phyloP scores from a whole-genome alignment of 2,329 filamentous ascomycete genomes.

The Davidsoniella australis region DNA sequence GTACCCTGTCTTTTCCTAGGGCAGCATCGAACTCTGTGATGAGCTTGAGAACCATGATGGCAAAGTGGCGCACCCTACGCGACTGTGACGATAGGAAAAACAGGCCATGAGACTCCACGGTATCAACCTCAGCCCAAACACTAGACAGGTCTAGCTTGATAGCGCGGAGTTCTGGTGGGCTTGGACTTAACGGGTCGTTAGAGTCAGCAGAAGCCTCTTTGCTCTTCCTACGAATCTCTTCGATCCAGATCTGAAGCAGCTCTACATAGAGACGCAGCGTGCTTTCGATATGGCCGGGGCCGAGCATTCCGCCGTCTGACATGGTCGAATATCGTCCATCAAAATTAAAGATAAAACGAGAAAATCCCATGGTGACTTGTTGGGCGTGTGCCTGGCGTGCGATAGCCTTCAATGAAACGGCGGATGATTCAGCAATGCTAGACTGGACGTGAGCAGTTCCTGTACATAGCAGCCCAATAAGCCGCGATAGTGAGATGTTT shows the following conservation, averaged over 20 bases:
- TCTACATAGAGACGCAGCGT: conserved; percentile 88
- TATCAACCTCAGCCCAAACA: conserved; percentile 84
- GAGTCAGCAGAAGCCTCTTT: conserved; percentile 52
- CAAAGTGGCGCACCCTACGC: conserved; percentile 70
- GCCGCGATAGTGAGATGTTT: conserved; percentile 78
- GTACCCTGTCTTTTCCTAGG: conserved; percentile 42
- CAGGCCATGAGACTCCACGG: conserved; percentile 87
- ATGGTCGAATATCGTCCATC: conserved; percentile 95
- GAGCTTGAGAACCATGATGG: conserved; percentile 77
- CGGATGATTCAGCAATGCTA: conserved; percentile 82
- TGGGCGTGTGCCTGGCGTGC: conserved; percentile 85
- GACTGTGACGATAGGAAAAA: conserved; percentile 98
- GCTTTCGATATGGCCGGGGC: conserved; percentile 83
- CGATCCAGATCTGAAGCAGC: conserved; percentile 89
- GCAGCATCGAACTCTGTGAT: conserved; percentile 89
- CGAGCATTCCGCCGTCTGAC: conserved; percentile 93
- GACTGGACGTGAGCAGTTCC: conserved; percentile 89
- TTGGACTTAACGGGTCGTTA: conserved; percentile 17
- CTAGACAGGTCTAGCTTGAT: conserved; percentile 71
- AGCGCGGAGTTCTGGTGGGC: conserved; percentile 46
- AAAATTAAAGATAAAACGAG: conserved; percentile 95
- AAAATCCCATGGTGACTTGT: conserved; percentile 90
- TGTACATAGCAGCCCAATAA: conserved; percentile 90
- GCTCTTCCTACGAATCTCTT: conserved; percentile 79
- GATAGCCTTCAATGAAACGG: conserved; percentile 86